Base-by-base conservation (phyloP, 257 asterid genomes). In the Datura wrightii region DNA sequence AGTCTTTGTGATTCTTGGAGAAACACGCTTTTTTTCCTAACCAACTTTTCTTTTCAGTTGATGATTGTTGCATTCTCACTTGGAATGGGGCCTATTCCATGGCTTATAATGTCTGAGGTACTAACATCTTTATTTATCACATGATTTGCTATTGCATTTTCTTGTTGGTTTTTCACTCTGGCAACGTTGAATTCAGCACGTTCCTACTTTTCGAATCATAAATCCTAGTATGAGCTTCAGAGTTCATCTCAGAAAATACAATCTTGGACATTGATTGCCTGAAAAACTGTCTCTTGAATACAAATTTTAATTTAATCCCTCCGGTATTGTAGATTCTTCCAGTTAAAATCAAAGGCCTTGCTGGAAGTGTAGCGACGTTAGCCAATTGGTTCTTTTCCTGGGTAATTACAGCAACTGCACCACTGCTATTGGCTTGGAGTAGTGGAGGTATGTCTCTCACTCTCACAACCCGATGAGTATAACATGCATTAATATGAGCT, bases 91-190 rank as follows among this genome's bases (percentile, higher is more conserved):
- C 96, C 99, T 48, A 89, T 94, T 84, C 99, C 99, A 0, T 96
- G 99, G 99, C 91, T 96, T 79, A 92, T 96, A 85, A 96, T 96
- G 99, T 96, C 99, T 19, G 99, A 96, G 99, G 99, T 94, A 78
- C 87, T 15, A 6, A 4, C 85, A 39, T 79, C 78, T 69, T 76
- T 53, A 70, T 76, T 74, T 65, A 16, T 83, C 18, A 39, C 53
- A 19, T 18, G 53, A 10, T 41, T 14, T 58, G 36, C 58, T 55
- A 36, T n/a, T n/a, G 24, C 63, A 55, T 8, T 13, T 46, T 60
- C 16, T 63, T 67, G 34, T 39, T 39, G 50, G 52, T 8, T 0
- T 16, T 69, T 15, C 0, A 69, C 54, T 69, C 15, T 39, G 52
- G 36, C 46, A 18, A 42, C 31, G 5, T 42, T 59, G 19, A 65